Conservation (phyloP, 2,329 filamentous ascomycete species). For the Penicillium sp. region DNA sequence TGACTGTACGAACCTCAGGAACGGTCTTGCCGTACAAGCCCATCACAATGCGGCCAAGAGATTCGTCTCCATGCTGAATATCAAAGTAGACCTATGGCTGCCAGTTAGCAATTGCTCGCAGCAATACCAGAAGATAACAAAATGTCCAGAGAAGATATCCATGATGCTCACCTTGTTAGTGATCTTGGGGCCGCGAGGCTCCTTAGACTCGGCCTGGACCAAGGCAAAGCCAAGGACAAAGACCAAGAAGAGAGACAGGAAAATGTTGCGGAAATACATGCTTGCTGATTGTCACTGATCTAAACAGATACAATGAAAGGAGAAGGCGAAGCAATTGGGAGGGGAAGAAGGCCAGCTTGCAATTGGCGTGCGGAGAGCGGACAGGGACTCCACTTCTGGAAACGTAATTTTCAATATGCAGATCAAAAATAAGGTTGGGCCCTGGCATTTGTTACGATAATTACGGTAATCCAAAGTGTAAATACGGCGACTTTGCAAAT, state of each 20-base stretch:
- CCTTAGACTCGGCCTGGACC: constrained; percentile 68
- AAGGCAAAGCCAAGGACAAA: constrained; percentile 71
- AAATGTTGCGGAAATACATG: constrained; percentile 38
- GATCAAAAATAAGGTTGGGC: background rate
- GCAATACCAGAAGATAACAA: background rate
- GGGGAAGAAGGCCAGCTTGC: constrained; percentile 39
- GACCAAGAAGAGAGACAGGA: constrained; percentile 71
- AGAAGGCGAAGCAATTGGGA: constrained; percentile 14
- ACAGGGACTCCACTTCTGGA: background rate
- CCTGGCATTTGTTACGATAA: constrained; percentile 1
- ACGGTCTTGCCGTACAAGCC: constrained; percentile 69
- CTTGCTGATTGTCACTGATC: constrained; percentile 26
- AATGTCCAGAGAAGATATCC: background rate
- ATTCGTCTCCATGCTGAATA: constrained; percentile 63
- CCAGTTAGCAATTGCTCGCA: constrained; percentile 13
- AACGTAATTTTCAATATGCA: constrained; percentile 11
- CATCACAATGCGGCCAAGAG: constrained; percentile 62
- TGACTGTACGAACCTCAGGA: constrained; percentile 54
- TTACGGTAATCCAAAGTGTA: background rate
- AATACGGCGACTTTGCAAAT: constrained; percentile 10
- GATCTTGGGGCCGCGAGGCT: constrained; percentile 75
- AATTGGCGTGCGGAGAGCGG: constrained; percentile 27
- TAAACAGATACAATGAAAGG: constrained; percentile 18
- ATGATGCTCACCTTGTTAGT: constrained; percentile 71
- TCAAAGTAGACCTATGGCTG: constrained; percentile 62